These are phyloP conservation scores for Aspergillus brunneoviolaceus DNA, from an alignment of 2,329 filamentous ascomycete species.

Conservation along the genomic window DNA sequence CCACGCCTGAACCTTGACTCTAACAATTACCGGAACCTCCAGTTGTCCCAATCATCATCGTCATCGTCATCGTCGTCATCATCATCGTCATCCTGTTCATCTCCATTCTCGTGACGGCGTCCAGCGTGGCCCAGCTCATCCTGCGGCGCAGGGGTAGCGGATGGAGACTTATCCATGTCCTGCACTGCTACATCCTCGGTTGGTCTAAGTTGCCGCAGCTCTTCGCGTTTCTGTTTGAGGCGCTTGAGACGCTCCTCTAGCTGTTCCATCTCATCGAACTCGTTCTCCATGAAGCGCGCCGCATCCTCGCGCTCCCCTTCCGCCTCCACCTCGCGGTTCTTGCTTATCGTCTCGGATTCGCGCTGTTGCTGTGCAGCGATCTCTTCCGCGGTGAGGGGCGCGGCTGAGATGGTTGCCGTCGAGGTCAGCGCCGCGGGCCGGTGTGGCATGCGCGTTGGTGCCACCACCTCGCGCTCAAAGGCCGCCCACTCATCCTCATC, in stretches of 20 bases:
- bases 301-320: slow-evolving; percentile 77
- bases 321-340: slow-evolving; percentile 51
- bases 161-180: slow-evolving; percentile 27
- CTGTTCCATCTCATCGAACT: slow-evolving; percentile 80
- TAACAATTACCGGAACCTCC: slow-evolving; percentile 37
- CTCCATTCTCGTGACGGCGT: slow-evolving; percentile 44
- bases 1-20: slow-evolving; percentile 19
- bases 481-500: slow-evolving; percentile 84
- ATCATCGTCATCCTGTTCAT: slow-evolving; percentile 34
- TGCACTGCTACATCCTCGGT: slow-evolving; percentile 27
- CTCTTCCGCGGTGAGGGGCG: slow-evolving; percentile 65
- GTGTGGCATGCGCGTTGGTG: slow-evolving; percentile 36
- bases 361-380: slow-evolving; percentile 55
- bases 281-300: slow-evolving; percentile 67
- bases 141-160: slow-evolving; percentile 24
- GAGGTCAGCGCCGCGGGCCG: slow-evolving; percentile 33
- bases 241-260: slow-evolving; percentile 69
- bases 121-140: slow-evolving; percentile 36
- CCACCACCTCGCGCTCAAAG: slow-evolving; percentile 78
- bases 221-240: slow-evolving; percentile 70
- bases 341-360: slow-evolving; percentile 45
- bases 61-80: slow-evolving; percentile 54
- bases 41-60: slow-evolving; percentile 49
- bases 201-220: slow-evolving; percentile 52
- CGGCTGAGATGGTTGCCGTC: slow-evolving; percentile 65